These are phyloP conservation scores for Mallotus japonicus DNA, from an alignment of 441 rosid genomes.

Conservation along the genomic window DNA sequence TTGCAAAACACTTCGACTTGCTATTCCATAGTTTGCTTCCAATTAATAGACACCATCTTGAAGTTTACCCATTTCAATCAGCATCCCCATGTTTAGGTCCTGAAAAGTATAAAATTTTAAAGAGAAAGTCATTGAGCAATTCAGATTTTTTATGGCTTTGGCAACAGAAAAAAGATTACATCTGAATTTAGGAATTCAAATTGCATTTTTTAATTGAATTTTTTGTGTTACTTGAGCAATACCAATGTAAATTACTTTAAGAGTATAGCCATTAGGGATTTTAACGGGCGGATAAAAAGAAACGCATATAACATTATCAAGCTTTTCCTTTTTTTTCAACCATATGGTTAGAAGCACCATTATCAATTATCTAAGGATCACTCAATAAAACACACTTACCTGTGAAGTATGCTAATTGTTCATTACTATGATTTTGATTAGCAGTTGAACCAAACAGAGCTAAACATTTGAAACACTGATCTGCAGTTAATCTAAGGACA, in stretches of 20 bases:
- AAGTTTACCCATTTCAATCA: not conserved
- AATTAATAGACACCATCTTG: not conserved
- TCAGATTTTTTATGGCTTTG: not conserved
- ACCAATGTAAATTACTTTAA: not conserved
- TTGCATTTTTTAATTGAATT: not conserved
- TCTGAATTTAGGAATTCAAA: not conserved
- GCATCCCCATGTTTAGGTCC: not conserved
- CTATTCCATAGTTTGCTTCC: not conserved
- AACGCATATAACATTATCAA: not conserved
- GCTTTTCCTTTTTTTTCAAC: not conserved
- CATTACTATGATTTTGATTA: not conserved
- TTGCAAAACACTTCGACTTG: not conserved
- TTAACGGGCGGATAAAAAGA: not conserved
- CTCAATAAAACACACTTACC: not conserved
- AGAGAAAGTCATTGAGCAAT: not conserved
- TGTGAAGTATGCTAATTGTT: not conserved
- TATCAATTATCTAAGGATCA: not conserved
- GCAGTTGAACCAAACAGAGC: not conserved
- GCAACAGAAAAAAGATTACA: not conserved
- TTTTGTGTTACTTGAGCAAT: not conserved
- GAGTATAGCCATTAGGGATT: not conserved
- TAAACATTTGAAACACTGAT: not conserved
- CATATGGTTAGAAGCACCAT: not conserved
- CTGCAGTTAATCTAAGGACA: not conserved
- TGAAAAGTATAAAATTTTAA: not conserved